These are phyloP conservation scores for Heliocybe sulcata DNA, from an alignment of 1,284 basidiomycete species.

Conservation along the genomic window DNA sequence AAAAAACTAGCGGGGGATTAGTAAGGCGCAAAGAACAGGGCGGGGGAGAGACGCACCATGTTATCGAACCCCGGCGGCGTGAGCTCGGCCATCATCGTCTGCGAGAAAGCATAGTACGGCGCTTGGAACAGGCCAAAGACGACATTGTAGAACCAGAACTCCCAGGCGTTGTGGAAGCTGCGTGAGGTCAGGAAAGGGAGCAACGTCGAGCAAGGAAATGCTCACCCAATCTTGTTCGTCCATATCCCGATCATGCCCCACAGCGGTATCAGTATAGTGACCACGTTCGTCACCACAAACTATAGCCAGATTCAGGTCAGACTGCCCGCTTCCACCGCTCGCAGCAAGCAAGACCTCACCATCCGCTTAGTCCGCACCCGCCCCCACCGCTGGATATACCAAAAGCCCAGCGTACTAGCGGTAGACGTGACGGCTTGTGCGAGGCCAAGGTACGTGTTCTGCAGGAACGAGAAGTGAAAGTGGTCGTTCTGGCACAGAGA, in stretches of 20 bases:
- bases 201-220: neutral
- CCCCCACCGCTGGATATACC: conserved; percentile 75
- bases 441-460: conserved; percentile 74
- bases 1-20: neutral
- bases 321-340: conserved; percentile 11
- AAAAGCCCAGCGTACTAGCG: conserved; percentile 63
- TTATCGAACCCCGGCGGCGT: conserved; percentile 79
- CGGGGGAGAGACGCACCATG: conserved; percentile 38
- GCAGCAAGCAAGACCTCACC: conserved; percentile 27
- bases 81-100: conserved; percentile 85
- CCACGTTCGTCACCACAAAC: conserved; percentile 73
- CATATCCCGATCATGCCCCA: conserved; percentile 89
- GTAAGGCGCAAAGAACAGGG: neutral
- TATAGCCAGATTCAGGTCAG: conserved; percentile 16
- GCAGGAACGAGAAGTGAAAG: conserved; percentile 64
- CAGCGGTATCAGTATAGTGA: conserved; percentile 70
- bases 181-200: neutral
- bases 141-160: conserved; percentile 80
- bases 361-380: conserved; percentile 74
- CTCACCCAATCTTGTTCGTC: conserved; percentile 65
- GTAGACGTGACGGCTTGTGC: conserved; percentile 69
- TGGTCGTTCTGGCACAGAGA: conserved; percentile 75
- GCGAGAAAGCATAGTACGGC: conserved; percentile 80
- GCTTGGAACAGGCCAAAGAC: conserved; percentile 83
- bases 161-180: conserved; percentile 79